Conservation (phyloP, 1,284 basidiomycete species). For the Macrocystidia cucumis region DNA sequence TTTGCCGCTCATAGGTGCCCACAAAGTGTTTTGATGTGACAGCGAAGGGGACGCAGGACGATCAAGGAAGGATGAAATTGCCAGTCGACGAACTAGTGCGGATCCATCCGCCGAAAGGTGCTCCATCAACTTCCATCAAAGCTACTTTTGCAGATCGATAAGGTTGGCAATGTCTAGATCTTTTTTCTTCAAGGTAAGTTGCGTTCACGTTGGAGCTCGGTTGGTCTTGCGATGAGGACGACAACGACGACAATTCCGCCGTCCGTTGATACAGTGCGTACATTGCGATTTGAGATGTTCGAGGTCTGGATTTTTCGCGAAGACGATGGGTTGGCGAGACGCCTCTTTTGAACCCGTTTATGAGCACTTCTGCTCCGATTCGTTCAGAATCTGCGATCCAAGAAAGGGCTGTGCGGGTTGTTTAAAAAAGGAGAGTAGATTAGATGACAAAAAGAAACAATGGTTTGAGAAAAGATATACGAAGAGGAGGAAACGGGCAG, state of each 20-base stretch:
- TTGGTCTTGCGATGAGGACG: constrained; percentile 8
- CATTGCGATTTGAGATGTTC: constrained; percentile 39
- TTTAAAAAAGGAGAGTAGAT: background rate
- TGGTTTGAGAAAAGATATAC: background rate
- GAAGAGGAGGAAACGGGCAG: background rate
- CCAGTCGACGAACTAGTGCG: too few relatives aligned
- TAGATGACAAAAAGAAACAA: background rate
- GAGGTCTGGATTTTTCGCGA: constrained; percentile 51
- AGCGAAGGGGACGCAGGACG: too few relatives aligned
- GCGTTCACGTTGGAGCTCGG: constrained; percentile 6
- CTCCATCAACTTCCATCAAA: constrained; percentile 30
- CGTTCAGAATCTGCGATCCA: constrained; percentile 49
- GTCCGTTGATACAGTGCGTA: constrained; percentile 31
- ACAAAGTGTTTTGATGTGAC: too few relatives aligned
- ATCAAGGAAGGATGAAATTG: too few relatives aligned
- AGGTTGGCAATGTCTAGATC: constrained; percentile 17
- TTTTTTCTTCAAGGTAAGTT: constrained; percentile 25
- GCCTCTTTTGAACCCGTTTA: constrained; percentile 72
- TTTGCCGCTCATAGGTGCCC: too few relatives aligned
- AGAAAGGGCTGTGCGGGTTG: constrained; percentile 56
- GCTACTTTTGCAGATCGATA: constrained; percentile 42
- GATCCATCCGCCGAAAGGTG: constrained; percentile 60
- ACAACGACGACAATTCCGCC: constrained; percentile 8
- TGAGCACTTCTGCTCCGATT: constrained; percentile 55
- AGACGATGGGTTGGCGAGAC: constrained; percentile 62